Conservation (phyloP, 805 yeast species). For the Tanozyma kutaoensis region DNA sequence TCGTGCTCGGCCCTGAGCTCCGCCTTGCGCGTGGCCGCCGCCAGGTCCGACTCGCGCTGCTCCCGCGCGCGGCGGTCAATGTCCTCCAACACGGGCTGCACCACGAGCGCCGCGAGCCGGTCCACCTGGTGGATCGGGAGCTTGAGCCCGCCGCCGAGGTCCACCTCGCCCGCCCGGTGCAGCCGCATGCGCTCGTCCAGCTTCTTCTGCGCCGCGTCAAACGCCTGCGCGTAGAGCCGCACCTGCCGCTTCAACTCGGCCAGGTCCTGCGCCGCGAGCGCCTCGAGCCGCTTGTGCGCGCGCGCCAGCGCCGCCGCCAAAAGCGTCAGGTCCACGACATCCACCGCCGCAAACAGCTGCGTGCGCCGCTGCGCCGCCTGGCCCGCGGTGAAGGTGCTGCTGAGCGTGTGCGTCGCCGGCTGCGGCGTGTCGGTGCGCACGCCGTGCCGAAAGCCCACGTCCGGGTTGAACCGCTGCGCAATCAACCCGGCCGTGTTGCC, state of each 20-base stretch:
- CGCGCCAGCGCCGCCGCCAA: slow-evolving; percentile 34
- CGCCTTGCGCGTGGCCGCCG: slow-evolving; percentile 19
- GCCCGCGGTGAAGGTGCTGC: slow-evolving; percentile 31
- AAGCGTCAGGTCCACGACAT: slow-evolving; percentile 32
- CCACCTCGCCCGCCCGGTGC: slow-evolving; percentile 41
- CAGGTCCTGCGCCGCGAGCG: slow-evolving; percentile 13
- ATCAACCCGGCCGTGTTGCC: slow-evolving; percentile 24
- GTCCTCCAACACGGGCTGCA: slow-evolving; percentile 71
- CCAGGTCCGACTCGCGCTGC: slow-evolving; percentile 41
- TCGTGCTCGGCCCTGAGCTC: slow-evolving; percentile 20
- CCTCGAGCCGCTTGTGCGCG: slow-evolving; percentile 29
- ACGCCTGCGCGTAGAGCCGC: slow-evolving; percentile 58
- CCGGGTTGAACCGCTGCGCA: slow-evolving; percentile 28
- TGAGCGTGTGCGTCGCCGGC: slow-evolving; percentile 44
- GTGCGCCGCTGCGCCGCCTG: slow-evolving; percentile 18
- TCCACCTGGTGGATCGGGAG: slow-evolving; percentile 68
- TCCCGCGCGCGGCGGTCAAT: slow-evolving; percentile 55
- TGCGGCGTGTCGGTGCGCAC: slow-evolving; percentile 10
- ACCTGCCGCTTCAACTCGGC: slow-evolving; percentile 29
- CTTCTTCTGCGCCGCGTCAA: slow-evolving; percentile 62
- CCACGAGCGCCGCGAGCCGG: slow-evolving; percentile 64
- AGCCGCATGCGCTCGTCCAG: slow-evolving; percentile 38
- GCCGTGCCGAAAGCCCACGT: slow-evolving; percentile 27
- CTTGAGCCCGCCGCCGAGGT: slow-evolving; percentile 81
- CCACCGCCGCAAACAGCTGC: slow-evolving; percentile 24